Base-by-base conservation (phyloP, 495 filamentous ascomycete species). In the Daldinia grandis region DNA sequence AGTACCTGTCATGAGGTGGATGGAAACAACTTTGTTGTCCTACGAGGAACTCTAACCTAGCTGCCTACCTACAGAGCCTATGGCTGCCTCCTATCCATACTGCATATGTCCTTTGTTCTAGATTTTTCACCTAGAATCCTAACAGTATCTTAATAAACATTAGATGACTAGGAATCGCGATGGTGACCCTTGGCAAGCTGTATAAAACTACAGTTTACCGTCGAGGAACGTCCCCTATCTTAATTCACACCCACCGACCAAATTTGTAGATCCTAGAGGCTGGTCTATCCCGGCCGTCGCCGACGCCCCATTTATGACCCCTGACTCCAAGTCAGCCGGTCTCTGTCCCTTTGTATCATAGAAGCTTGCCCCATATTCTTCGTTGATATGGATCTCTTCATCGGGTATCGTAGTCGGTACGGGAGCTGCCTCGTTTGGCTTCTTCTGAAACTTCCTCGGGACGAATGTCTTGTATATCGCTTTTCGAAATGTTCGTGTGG, bases 401-500 rank as follows among this genome's bases (percentile, higher is more conserved):
- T 35, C 21, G 14, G 24, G 35, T 12, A 19, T 15, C 7, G 25
- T 14, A 12, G 37, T 10, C 12, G 33, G 10, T 3, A 15, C 19
- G 1, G 47, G 30, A 5, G 35, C 57, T 28, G n/a, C 7, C 5
- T 59, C 40, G 8, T 30, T 19, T 17, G 60, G 33, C 4, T 54
- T 38, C 19, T 37, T 60, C 25, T 69, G 66, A 59, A 76, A 72
- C 19, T 35, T 60, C n/a, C 55, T 65, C 14, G 72, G 74, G 14
- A 74, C 21, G 19, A 74, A 65, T 9, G 17, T 62, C 6, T 47
- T 42, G 38, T 72, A 70, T 35, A 76, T 61, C 0, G 64, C 64
- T 27, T 65, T 60, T 19, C 79, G 72, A 30, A 82, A 80, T 25
- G 68, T 79, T 2, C 78, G 68, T 5, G 80, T 83, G 7, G 81